phyloP scores from a whole-genome alignment of 148 eudicot genomes.

The Talinum fruticosum region DNA sequence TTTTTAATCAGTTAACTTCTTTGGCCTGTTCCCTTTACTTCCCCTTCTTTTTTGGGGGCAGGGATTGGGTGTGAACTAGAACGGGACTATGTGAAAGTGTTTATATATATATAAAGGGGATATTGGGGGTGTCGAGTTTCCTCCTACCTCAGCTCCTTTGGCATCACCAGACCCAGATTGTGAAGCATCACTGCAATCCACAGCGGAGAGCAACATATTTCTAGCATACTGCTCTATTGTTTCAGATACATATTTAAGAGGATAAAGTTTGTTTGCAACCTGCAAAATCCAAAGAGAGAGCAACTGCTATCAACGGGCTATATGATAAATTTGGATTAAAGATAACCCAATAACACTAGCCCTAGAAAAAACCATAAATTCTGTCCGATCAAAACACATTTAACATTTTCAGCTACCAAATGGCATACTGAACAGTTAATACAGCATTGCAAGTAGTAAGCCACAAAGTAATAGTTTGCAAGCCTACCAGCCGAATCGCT shows the following conservation, averaged over 20 bases:
- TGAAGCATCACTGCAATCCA: slow-evolving; percentile 43
- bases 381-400: not conserved
- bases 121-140: not conserved
- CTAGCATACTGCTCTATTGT: slow-evolving; percentile 76
- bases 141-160: slow-evolving; percentile 53
- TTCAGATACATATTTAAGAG: slow-evolving; percentile 48
- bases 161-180: slow-evolving; percentile 36
- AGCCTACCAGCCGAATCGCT: slow-evolving; percentile 88
- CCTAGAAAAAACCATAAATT: not conserved
- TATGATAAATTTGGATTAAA: not conserved
- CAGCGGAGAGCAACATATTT: slow-evolving; percentile 71
- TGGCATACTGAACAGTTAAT: not conserved
- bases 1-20: not conserved
- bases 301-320: not conserved
- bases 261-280: slow-evolving; percentile 94
- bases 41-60: not conserved
- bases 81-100: not conserved
- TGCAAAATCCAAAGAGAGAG: slow-evolving; percentile 29
- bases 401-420: not conserved
- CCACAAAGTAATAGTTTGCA: not conserved
- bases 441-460: not conserved
- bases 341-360: not conserved
- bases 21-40: not conserved
- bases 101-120: not conserved
- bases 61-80: not conserved